Evolutionary conservation across 306 rosid genomes (phyloP), one percentile per base, ranked within the genome.

Genomic region (Cucurbita pepo): DNA sequence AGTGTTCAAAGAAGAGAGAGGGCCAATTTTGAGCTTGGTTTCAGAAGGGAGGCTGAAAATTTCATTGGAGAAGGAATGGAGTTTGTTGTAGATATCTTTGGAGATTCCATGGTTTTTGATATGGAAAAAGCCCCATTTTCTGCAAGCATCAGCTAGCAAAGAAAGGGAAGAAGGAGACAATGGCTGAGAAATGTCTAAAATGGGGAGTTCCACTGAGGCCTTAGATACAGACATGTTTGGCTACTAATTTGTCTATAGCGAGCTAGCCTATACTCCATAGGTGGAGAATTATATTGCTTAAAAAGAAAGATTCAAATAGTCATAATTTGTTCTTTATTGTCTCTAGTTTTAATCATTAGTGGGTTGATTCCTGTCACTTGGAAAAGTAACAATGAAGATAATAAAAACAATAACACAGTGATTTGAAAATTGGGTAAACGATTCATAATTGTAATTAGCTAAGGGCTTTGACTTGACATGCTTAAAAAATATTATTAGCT

Each of bases 41-140:
- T 90, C 88, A 81, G 87, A 82, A 67, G 97, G 95, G 69, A 94
- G 95, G 81, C 47, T 79, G 63, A 90, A 94, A 44, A 94, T 56
- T 53, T 61, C 50, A 69, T 84, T 82, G 56, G 95, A 87, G 63
- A 87, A 79, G 30, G 79, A 72, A 73, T 69, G 69, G 60, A 94
- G 84, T 59, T 86, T 83, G 82, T 41, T 75, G 82, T 80, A 84
- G 73, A 88, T 85, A 77, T 89, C 96, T 76, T 82, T 82, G 60
- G 99, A 91, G 77, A 94, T 88, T 19, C 91, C 99, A 85, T 94
- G 99, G 74, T 94, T 94, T 78, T 80, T 86, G 59, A 94, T 86
- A 84, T 87, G 95, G 77, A 94, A 94, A 75, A 94, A 94, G 18
- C 99, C 99, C 95, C 95, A 91, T 41, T 88, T 86, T 84, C 81